Percentiles rank a stretch among this genome's conserved stretches.
Conservation (phyloP, 352 stramenopile species). For the Blastocystis sp. region DNA sequence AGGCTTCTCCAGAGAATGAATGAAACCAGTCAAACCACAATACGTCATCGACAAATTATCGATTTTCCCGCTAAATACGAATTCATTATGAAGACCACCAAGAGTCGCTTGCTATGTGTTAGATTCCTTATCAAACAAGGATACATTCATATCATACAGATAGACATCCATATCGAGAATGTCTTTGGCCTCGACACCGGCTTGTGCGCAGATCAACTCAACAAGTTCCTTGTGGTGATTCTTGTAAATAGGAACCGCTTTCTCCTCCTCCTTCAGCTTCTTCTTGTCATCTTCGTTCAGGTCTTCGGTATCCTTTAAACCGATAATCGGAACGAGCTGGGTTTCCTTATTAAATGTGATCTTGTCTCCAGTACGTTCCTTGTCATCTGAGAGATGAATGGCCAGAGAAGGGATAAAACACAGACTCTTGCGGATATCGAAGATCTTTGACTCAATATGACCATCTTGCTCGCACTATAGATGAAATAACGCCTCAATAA, state of each 20-base stretch:
- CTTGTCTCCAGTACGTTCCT: slow-evolving; percentile 67
- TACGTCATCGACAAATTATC: slow-evolving; percentile 93
- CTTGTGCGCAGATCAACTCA: slow-evolving; percentile 33
- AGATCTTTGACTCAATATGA: slow-evolving; percentile 67
- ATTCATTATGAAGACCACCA: slow-evolving; percentile 82
- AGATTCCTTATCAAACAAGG: slow-evolving; percentile 66
- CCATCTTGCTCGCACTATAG: slow-evolving; percentile 33
- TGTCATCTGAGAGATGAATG: slow-evolving; percentile 84
- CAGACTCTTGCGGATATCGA: slow-evolving; percentile 85
- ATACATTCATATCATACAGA: slow-evolving; percentile 41
- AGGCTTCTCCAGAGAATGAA: slow-evolving; percentile 38
- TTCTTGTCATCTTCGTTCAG: neutral
- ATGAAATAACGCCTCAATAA: neutral
- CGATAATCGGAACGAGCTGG: slow-evolving; percentile 85
- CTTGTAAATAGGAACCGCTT: slow-evolving; percentile 5
- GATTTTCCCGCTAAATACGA: slow-evolving; percentile 84
- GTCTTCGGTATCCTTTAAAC: neutral
- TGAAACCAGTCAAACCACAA: slow-evolving; percentile 33
- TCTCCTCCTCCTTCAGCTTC: slow-evolving; percentile 24
- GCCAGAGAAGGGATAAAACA: slow-evolving; percentile 89
- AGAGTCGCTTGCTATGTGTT: slow-evolving; percentile 83
- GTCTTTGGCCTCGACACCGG: neutral
- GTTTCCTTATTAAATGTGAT: slow-evolving; percentile 91
- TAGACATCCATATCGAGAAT: slow-evolving; percentile 56
- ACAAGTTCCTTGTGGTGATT: slow-evolving; percentile 45